Evolutionary conservation across 768 basidiomycete species (phyloP), one percentile per base, ranked within the genome.

Genomic region (Tricholoma bakamatsutake): DNA sequence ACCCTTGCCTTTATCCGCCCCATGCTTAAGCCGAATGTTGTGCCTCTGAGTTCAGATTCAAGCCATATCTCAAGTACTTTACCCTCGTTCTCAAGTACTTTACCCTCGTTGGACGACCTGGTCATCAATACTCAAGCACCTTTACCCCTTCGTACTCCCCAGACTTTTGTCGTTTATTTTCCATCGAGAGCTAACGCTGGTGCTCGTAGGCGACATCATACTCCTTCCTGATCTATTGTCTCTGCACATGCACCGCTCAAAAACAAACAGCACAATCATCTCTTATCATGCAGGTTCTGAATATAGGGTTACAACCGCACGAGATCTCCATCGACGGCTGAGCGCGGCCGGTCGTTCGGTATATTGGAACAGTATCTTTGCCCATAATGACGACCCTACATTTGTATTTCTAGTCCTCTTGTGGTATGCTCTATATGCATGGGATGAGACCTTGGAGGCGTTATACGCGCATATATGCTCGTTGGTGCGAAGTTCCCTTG

Each of bases 361-460:
- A 2, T 78, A 79, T 58, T 79, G 78, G 78, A 69, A 68, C 49
- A 67, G 69, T 13, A 75, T 78, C 45, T 80, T 71, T 64, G 66
- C 58, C 11, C 64, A 65, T 8, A 68, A 71, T 52, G 50, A 69
- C 4, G 83, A 84, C 55, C 80, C 82, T 6, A 84, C 82, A 0
- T 82, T 83, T 54, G 61, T 84, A 8, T 69, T 84, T 45, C 59
- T 84, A 5, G 70, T 77, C 46, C 66, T 78, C 6, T 64, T 84
- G 21, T 84, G 83, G 83, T 82, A 82, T 54, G 76, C 80, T 0
- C 60, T 83, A 27, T 84, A 84, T 61, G 76, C 81, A 0, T 84
- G 83, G 74, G 83, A 84, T 49, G 80, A 85, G 63, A 68, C 80
- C 0, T 69, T 83, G 24, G 82, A 83, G 59, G 66, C 68, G 12